Evolutionary conservation across 139 green algal species (phyloP).

Genomic region (Chlorella sp.): DNA sequence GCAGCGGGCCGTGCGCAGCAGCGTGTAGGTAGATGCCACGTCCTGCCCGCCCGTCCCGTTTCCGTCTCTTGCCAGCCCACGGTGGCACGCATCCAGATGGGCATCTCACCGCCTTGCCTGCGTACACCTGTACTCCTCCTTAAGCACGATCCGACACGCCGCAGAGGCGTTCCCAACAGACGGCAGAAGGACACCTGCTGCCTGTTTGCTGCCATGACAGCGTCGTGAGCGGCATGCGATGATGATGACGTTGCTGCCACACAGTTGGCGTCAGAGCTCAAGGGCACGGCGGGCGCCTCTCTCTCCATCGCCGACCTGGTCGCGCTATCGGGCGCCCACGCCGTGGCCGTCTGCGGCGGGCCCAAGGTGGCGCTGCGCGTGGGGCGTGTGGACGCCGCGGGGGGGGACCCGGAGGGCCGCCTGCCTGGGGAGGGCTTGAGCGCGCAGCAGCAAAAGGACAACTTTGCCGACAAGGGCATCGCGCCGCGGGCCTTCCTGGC

Average conservation of each 20-base stretch:
- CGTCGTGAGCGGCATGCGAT: too few species aligned
- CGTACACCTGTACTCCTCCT: too few species aligned
- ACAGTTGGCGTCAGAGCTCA: slow-evolving; percentile 37
- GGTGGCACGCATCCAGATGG: not conserved
- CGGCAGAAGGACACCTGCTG: not conserved
- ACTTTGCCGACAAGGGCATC: slow-evolving; percentile 66
- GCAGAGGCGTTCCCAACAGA: not conserved
- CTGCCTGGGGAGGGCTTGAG: slow-evolving; percentile 58
- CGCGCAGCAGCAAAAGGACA: slow-evolving; percentile 45
- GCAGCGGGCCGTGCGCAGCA: not conserved
- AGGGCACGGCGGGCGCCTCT: slow-evolving; percentile 48
- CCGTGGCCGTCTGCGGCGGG: slow-evolving; percentile 60
- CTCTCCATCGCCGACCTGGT: slow-evolving; percentile 73
- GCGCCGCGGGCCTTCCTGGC: slow-evolving; percentile 60
- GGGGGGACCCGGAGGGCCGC: slow-evolving; percentile 57
- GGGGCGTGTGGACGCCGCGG: slow-evolving; percentile 46
- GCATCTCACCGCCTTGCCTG: not conserved
- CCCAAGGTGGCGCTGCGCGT: slow-evolving; percentile 55
- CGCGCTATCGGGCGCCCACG: slow-evolving; percentile 58
- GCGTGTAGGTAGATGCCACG: not conserved
- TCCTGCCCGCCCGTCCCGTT: too few species aligned
- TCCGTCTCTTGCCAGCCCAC: not conserved
- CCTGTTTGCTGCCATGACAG: not conserved
- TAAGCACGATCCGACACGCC: too few species aligned
- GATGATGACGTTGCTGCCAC: not conserved